phyloP scores from a whole-genome alignment of 2,329 filamentous ascomycete genomes.

The Teratosphaeria destructans region DNA sequence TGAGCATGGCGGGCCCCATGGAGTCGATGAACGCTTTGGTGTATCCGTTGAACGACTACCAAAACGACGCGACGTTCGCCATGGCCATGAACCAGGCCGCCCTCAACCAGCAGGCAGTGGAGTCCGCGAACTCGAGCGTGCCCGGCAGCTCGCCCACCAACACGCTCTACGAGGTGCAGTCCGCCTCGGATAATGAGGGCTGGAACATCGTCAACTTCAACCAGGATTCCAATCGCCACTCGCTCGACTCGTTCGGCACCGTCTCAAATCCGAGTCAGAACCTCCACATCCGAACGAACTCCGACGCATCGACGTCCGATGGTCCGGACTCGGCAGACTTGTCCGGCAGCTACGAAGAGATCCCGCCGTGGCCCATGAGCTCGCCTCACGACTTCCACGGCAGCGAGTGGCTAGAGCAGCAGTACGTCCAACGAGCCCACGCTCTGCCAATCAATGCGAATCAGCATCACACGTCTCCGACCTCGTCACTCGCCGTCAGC shows the following conservation, averaged over 20 bases:
- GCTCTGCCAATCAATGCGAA: slow-evolving; percentile 12
- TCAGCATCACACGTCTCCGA: slow-evolving; percentile 20
- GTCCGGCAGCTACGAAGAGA: slow-evolving; percentile 74
- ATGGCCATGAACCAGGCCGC: slow-evolving; percentile 37
- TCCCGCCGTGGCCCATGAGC: slow-evolving; percentile 60
- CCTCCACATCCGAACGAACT: slow-evolving; percentile 75
- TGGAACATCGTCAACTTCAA: slow-evolving; percentile 70
- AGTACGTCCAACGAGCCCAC: slow-evolving; percentile 34
- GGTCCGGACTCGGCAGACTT: slow-evolving; percentile 47
- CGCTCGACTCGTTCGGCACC: slow-evolving; percentile 55
- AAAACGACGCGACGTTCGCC: slow-evolving; percentile 50
- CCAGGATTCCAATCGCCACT: slow-evolving; percentile 36
- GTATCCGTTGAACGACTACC: slow-evolving; percentile 55
- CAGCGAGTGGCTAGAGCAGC: slow-evolving; percentile 52
- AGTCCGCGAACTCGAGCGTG: slow-evolving; percentile 28
- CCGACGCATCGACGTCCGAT: slow-evolving; percentile 69
- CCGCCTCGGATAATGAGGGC: slow-evolving; percentile 70
- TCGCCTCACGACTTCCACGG: slow-evolving; percentile 66
- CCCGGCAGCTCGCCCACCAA: slow-evolving; percentile 60
- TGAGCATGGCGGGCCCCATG: slow-evolving; percentile 33
- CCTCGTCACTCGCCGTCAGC: slow-evolving; percentile 18
- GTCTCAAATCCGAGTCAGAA: slow-evolving; percentile 92
- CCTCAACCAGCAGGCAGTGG: slow-evolving; percentile 34
- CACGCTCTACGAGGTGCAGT: slow-evolving; percentile 76
- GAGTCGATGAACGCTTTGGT: slow-evolving; percentile 34